phyloP scores from a whole-genome alignment of 139 green algal genomes.

The Chlorella sp. region DNA sequence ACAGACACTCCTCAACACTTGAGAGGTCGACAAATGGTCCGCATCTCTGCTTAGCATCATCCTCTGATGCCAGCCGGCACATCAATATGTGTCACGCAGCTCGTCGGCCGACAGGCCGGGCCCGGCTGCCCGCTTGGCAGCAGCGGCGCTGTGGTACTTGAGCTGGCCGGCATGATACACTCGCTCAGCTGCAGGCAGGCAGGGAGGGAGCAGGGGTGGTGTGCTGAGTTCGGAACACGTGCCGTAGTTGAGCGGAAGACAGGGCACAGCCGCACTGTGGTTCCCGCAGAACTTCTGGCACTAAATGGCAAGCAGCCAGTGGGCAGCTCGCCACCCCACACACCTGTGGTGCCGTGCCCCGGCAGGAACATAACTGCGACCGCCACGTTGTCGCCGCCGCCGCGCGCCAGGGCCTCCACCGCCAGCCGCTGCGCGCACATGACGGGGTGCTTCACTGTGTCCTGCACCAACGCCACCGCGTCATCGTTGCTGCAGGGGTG shows the following conservation, averaged over 20 bases:
- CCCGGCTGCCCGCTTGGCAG: neutral
- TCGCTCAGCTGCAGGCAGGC: neutral
- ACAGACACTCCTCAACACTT: too few species aligned
- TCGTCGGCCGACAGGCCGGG: neutral
- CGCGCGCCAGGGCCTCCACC: conserved; percentile 79
- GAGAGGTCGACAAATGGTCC: too few species aligned
- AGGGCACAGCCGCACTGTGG: too few species aligned
- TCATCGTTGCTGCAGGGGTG: conserved; percentile 69
- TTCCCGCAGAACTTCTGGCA: too few species aligned
- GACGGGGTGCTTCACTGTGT: conserved; percentile 86
- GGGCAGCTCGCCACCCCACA: neutral
- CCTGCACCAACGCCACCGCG: conserved; percentile 73
- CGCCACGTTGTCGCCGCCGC: conserved; percentile 85
- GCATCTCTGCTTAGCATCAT: too few species aligned
- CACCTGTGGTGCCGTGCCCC: conserved; percentile 7
- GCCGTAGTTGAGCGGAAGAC: too few species aligned
- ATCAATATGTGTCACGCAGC: conserved; percentile 26
- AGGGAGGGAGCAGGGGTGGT: too few species aligned
- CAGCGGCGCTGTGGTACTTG: neutral
- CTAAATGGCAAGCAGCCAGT: too few species aligned
- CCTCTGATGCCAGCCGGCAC: too few species aligned
- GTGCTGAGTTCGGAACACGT: too few species aligned
- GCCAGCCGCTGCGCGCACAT: conserved; percentile 84
- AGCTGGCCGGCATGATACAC: conserved; percentile 14
- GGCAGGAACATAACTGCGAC: conserved; percentile 78